Conservation (phyloP, 495 filamentous ascomycete genomes). For the Lophiostoma macrostomum region DNA sequence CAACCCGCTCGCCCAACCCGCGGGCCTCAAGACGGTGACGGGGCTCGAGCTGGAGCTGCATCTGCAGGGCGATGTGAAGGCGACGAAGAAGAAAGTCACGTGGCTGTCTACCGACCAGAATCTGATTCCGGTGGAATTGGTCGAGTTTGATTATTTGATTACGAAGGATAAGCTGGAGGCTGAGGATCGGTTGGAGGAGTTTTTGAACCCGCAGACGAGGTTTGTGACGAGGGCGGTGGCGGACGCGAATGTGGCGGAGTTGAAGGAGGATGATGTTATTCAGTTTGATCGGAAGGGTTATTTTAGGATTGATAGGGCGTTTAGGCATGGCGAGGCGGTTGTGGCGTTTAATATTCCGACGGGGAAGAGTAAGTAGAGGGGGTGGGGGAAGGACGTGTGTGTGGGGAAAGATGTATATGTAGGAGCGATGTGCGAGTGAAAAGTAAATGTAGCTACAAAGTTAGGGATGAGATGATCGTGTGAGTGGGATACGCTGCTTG, state of each 20-base stretch:
- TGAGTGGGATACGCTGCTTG: no score
- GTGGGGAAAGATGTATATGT: no score
- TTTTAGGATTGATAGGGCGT: slow-evolving; percentile 70
- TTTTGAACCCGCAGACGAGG: slow-evolving; percentile 72
- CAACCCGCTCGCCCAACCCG: slow-evolving; percentile 40
- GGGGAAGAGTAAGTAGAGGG: slow-evolving; percentile 34
- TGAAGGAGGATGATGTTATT: slow-evolving; percentile 82
- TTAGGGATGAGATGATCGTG: no score
- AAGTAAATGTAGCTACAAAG: no score
- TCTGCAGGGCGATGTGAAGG: slow-evolving; percentile 83
- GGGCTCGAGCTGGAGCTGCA: slow-evolving; percentile 74
- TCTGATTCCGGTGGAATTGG: slow-evolving; percentile 75
- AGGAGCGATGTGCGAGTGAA: no score
- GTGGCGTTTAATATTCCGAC: slow-evolving; percentile 44
- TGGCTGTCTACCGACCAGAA: slow-evolving; percentile 79
- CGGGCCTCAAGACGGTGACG: slow-evolving; percentile 50
- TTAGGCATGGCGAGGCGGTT: slow-evolving; percentile 44
- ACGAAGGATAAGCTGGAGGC: slow-evolving; percentile 86
- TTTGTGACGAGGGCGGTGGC: slow-evolving; percentile 71
- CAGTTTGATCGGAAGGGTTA: slow-evolving; percentile 94
- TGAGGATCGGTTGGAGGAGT: slow-evolving; percentile 77
- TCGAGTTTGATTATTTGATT: slow-evolving; percentile 88
- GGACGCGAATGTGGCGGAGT: slow-evolving; percentile 71
- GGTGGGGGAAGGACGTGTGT: no score
- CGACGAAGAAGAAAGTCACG: slow-evolving; percentile 92